A percentile compares a stretch with the other conserved stretches of the same genome.
phyloP scores from a whole-genome alignment of 1,284 basidiomycete genomes.

The Fereydounia khargensis region DNA sequence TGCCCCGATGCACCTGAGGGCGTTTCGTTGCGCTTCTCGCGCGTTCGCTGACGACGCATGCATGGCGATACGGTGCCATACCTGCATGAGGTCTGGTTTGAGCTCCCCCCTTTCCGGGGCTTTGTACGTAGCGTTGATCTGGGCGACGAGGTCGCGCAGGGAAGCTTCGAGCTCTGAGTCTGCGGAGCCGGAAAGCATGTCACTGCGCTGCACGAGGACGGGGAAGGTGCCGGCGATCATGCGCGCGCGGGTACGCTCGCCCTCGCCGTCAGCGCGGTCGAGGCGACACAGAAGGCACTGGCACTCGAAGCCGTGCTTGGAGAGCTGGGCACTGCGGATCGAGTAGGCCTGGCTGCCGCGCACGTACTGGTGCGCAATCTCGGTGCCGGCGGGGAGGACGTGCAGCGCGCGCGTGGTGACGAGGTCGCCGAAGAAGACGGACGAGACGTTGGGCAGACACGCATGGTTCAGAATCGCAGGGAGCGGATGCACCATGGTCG shows the following conservation, averaged over 20 bases:
- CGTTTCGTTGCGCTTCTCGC: slow-evolving; percentile 11
- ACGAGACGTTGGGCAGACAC: slow-evolving; percentile 54
- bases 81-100: slow-evolving; percentile 45
- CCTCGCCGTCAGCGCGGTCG: slow-evolving; percentile 43
- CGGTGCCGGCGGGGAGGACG: slow-evolving; percentile 39
- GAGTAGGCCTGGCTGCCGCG: slow-evolving; percentile 47
- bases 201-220: slow-evolving; percentile 44
- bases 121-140: slow-evolving; percentile 43
- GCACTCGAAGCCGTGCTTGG: slow-evolving; percentile 54
- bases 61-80: slow-evolving; percentile 27
- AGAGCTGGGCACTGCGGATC: slow-evolving; percentile 39
- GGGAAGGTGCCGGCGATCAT: slow-evolving; percentile 36
- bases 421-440: slow-evolving; percentile 53
- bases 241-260: slow-evolving; percentile 21
- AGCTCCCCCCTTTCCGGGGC: slow-evolving; percentile 14
- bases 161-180: slow-evolving; percentile 13
- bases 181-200: slow-evolving; percentile 19
- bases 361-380: slow-evolving; percentile 56
- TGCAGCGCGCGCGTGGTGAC: slow-evolving; percentile 51
- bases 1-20: slow-evolving; percentile 27
- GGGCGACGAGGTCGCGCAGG: slow-evolving; percentile 25
- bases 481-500: slow-evolving; percentile 54
- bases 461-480: slow-evolving; percentile 56
- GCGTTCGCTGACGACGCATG: slow-evolving; percentile 23
- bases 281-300: slow-evolving; percentile 42